Evolutionary conservation across 2,329 filamentous ascomycete species (phyloP), one percentile per base, ranked within the genome.

Genomic region (Fusarium sp.): DNA sequence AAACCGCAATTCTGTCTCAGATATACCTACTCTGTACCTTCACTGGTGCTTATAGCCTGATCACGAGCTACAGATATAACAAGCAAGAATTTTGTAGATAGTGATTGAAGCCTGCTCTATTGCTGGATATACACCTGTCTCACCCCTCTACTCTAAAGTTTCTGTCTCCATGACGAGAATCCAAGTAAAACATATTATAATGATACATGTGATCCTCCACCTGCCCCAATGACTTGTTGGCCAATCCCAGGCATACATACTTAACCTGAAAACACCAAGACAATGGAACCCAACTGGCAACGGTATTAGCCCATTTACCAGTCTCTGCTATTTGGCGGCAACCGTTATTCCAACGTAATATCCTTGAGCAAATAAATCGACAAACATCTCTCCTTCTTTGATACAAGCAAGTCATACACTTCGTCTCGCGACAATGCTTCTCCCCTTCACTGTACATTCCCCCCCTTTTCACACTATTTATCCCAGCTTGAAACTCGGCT

Each of bases 131-230:
- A 60, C 72, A 65, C 70, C 64, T 47, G 58, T 55, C 65, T 67
- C 22, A 30, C 33, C 35, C 20, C 56, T 68, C 59, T 54, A 55
- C 51, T 70, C 67, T 75, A 66, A 57, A 51, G 42, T 57, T 38
- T 47, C 60, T 48, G 35, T 59, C 66, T 35, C 58, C 28, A 24
- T 61, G 42, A 39, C 60, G 65, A 63, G 65, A 60, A 61, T 42
- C 57, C 57, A 48, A 47, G 36, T 56, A 74, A 65, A 26, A 60
- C 48, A 12, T 26, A 60, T 59, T 38, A 38, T 48, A 51, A 76
- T 74, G 45, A 38, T 77, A 75, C 74, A 76, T 72, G 67, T 72
- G 63, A 65, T 74, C 65, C 72, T 65, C 58, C 60, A 55, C 33
- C 31, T 45, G 36, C n/a, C 45, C 45, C 41, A 22, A 42, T 54